Percentiles rank a stretch among this genome's conserved stretches.
Evolutionary conservation across 495 filamentous ascomycete genomes (phyloP).

Genomic region (Aspergillus biplanus): DNA sequence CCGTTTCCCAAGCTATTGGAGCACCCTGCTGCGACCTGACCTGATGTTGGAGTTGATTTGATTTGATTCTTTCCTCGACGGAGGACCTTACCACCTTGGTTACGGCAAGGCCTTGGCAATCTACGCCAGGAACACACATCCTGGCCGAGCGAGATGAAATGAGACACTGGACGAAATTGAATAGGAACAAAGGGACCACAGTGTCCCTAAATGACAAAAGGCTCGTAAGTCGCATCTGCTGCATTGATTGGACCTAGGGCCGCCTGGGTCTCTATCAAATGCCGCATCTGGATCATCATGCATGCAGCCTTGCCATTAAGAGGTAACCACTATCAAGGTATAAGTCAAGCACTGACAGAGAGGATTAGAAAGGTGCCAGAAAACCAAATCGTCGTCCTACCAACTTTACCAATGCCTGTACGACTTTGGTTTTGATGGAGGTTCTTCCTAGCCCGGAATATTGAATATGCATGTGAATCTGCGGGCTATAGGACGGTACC

Average conservation of each 20-base stretch:
- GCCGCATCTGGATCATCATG: conserved; percentile 15
- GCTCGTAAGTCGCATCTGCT: not conserved
- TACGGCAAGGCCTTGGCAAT: not conserved
- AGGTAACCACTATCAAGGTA: not conserved
- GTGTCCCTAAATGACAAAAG: not conserved
- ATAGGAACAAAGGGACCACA: conserved; percentile 9
- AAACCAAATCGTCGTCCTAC: not conserved
- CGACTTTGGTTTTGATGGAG: not conserved
- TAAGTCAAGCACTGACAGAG: not conserved
- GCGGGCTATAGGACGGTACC: not conserved
- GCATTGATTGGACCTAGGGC: conserved; percentile 6
- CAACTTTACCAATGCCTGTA: no score
- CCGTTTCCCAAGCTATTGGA: no score
- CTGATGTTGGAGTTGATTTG: no score
- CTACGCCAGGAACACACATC: not conserved
- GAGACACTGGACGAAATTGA: conserved; percentile 5
- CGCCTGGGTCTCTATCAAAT: not conserved
- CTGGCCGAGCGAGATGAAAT: not conserved
- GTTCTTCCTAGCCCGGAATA: not conserved
- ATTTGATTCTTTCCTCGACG: no score
- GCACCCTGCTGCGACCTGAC: no score
- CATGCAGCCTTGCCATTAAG: conserved; percentile 10
- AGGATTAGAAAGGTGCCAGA: conserved; percentile 2
- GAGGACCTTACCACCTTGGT: not conserved
- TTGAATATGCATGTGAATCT: conserved; percentile 1